Evolutionary conservation across 768 basidiomycete species (phyloP), one percentile per base, ranked within the genome.

Genomic region (Megacollybia marginata): DNA sequence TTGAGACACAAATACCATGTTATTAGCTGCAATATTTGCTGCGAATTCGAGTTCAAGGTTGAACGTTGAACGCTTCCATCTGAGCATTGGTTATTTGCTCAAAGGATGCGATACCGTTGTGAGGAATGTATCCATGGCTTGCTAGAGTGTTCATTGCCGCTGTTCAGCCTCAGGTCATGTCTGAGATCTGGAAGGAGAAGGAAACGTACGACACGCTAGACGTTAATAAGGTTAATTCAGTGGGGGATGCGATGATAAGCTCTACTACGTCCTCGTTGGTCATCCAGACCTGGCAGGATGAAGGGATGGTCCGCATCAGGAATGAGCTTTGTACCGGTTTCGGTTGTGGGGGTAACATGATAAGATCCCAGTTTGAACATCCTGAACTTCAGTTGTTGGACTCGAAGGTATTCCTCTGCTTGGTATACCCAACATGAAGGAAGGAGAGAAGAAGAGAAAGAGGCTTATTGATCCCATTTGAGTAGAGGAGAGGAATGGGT

Each of bases 21-120:
- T 55, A 34, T 50, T 55, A 11, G 55, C 52, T 8, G 44, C 52
- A 46, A 55, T 53, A 20, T 35, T 45, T 2, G 55, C 52, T 13
- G 32, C 55, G 28, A 48, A 44, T 0, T 32, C 33, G 7, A 52
- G 23, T 31, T 53, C 52, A 15, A 51, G n/a, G 38, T 55, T 55
- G 47, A n/a, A n/a, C n/a, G n/a, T n/a, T n/a, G n/a, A 55, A 55
- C 19, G 55, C 55, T 52, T 55, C 55, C 52, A 53, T 55, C n/a
- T 53, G 9, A 33, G 55, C 55, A 16, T 46, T n/a, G 16, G 33
- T 38, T 6, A 55, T 55, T 44, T 55, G 23, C 32, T 55, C 55
- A 16, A 55, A 55, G n/a, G 55, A 48, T n/a, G 55, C 52, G 31
- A 55, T 55, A n/a, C 55, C 55, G 13, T 54, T 54, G 48, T 49